A percentile compares a stretch with the other conserved stretches of the same genome.
Conservation (phyloP, 2,329 filamentous ascomycete species). For the Colletotrichum navitas region DNA sequence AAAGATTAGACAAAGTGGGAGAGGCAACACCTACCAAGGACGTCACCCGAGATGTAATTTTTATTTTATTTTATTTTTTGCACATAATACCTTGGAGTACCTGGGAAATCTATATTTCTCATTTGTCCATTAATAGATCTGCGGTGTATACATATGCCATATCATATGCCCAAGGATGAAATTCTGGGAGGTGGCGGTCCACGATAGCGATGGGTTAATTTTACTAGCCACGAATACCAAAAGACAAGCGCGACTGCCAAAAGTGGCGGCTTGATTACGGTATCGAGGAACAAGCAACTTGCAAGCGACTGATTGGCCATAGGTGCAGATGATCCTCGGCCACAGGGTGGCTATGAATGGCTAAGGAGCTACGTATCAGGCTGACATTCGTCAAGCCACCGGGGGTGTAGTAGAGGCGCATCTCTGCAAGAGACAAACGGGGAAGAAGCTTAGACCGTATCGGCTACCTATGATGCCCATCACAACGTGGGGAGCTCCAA, state of each 20-base stretch:
- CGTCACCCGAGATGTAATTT: background rate
- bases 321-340: slow-evolving; percentile 1
- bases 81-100: background rate
- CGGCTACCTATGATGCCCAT: background rate
- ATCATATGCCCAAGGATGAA: slow-evolving; percentile 8
- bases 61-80: too few species aligned
- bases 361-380: background rate
- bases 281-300: background rate
- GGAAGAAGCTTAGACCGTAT: background rate
- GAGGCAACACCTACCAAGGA: background rate
- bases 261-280: background rate
- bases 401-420: background rate
- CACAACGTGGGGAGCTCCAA: background rate
- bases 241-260: background rate
- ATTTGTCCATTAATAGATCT: background rate
- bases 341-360: background rate
- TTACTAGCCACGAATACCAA: background rate
- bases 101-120: background rate
- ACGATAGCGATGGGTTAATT: too few species aligned
- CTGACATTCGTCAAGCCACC: background rate
- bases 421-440: background rate
- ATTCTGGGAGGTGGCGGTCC: slow-evolving; percentile 3
- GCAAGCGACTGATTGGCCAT: slow-evolving; percentile 3
- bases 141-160: background rate
- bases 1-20: background rate